Evolutionary conservation across 495 filamentous ascomycete genomes (phyloP).

Genomic region (Podospora anserina): DNA sequence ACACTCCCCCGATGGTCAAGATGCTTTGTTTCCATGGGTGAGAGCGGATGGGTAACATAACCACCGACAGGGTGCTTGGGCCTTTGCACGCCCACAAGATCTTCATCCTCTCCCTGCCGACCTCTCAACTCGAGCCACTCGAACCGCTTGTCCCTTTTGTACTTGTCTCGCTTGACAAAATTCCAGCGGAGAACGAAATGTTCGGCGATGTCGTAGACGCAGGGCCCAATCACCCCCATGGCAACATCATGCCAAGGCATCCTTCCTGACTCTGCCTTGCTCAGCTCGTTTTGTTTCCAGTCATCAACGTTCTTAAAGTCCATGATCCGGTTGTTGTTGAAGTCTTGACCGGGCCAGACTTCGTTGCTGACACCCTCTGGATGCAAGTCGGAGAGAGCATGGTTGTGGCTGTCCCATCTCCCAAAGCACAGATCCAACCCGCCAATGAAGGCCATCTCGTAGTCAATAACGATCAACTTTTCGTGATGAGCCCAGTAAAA

Average conservation of each 20-base stretch:
- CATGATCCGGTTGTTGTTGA: conserved; percentile 93
- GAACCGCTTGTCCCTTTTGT: conserved; percentile 76
- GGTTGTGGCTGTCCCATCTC: conserved; percentile 83
- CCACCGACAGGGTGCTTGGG: conserved; percentile 82
- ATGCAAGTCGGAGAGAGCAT: conserved; percentile 82
- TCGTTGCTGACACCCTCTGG: conserved; percentile 78
- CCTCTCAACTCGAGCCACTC: conserved; percentile 83
- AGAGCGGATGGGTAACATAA: conserved; percentile 77
- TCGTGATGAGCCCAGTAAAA: conserved; percentile 99
- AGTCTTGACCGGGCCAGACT: conserved; percentile 93
- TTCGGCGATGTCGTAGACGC: conserved; percentile 91
- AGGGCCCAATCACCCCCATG: conserved; percentile 84
- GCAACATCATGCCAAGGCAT: conserved; percentile 99
- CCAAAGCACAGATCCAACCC: conserved; percentile 96
- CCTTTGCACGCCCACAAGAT: conserved; percentile 80
- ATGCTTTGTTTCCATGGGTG: conserved; percentile 52
- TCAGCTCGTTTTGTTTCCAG: conserved; percentile 91
- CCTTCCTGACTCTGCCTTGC: conserved; percentile 84
- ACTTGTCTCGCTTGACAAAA: conserved; percentile 95
- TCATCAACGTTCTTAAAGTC: conserved; percentile 88
- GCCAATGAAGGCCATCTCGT: conserved; percentile 83
- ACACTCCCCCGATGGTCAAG: conserved; percentile 61
- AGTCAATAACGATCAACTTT: conserved; percentile 93
- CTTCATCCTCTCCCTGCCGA: conserved; percentile 74
- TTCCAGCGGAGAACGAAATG: conserved; percentile 97